A percentile compares a stretch with the other conserved stretches of the same genome.
phyloP scores from a whole-genome alignment of 805 yeast genomes.

The Starmerella vitae region DNA sequence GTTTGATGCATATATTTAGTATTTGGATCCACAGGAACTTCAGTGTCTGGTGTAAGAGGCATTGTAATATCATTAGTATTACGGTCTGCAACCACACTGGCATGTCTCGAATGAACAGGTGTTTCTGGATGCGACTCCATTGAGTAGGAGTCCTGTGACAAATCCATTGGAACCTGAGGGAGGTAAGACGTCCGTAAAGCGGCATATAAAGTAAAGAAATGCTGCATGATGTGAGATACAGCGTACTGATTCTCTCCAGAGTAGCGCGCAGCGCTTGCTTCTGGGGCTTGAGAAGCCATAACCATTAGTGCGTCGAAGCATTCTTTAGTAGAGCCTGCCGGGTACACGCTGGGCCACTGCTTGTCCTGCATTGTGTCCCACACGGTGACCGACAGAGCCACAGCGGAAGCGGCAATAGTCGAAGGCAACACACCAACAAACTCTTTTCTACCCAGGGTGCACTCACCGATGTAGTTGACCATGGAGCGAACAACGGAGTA shows the following conservation, averaged over 20 bases:
- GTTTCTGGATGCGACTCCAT: slow-evolving; percentile 6
- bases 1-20: too few species aligned
- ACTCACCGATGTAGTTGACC: slow-evolving; percentile 27
- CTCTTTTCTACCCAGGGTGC: slow-evolving; percentile 26
- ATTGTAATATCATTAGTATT: neutral
- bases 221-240: slow-evolving; percentile 5
- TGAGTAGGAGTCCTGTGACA: too few species aligned
- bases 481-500: slow-evolving; percentile 16
- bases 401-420: slow-evolving; percentile 28
- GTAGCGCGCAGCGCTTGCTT: slow-evolving; percentile 11
- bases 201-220: slow-evolving; percentile 6
- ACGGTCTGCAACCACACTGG: neutral
- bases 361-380: slow-evolving; percentile 16
- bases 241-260: slow-evolving; percentile 4
- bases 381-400: slow-evolving; percentile 24
- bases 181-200: neutral
- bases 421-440: slow-evolving; percentile 24
- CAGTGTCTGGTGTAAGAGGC: neutral
- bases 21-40: too few species aligned
- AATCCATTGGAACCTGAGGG: too few species aligned
- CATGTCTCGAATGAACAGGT: slow-evolving; percentile 3
- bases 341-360: slow-evolving; percentile 13
- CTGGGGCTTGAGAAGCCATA: slow-evolving; percentile 17
- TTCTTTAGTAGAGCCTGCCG: slow-evolving; percentile 13
- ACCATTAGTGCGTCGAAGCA: slow-evolving; percentile 23